Evolutionary conservation across 768 basidiomycete species (phyloP).

Genomic region (Hericium erinaceus): DNA sequence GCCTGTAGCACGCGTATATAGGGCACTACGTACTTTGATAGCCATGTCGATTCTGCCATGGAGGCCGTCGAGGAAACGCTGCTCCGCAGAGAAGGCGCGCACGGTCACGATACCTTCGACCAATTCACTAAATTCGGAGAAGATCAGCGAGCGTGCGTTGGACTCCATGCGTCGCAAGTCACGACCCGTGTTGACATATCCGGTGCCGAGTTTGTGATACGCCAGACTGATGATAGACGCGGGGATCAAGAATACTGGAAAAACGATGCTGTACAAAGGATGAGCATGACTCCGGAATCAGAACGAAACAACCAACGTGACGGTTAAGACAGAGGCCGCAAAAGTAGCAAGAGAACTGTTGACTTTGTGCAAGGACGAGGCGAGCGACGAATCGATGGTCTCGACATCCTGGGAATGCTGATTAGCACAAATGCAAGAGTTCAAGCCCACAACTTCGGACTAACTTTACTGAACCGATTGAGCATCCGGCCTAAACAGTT

Average conservation of each 20-base stretch:
- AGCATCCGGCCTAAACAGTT: constrained; percentile 58
- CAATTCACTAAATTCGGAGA: constrained; percentile 73
- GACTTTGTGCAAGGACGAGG: constrained; percentile 61
- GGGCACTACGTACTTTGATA: constrained; percentile 42
- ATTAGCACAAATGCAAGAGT: neutral
- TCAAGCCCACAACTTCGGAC: neutral
- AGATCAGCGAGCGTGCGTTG: constrained; percentile 76
- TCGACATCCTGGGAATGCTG: constrained; percentile 56
- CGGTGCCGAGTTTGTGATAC: constrained; percentile 64
- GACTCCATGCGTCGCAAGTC: constrained; percentile 88
- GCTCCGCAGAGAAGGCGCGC: constrained; percentile 80
- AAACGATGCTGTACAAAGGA: constrained; percentile 39
- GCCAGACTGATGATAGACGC: constrained; percentile 63
- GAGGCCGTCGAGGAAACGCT: constrained; percentile 64
- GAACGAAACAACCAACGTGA: constrained; percentile 38
- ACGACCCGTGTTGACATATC: constrained; percentile 71
- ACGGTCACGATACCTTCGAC: constrained; percentile 90
- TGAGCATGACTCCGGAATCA: neutral
- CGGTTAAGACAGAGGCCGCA: constrained; percentile 63
- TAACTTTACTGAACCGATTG: constrained; percentile 71
- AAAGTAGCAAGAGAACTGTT: constrained; percentile 73
- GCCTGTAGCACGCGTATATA: neutral
- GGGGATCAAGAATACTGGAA: constrained; percentile 78
- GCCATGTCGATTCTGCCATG: constrained; percentile 68
- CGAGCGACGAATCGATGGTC: constrained; percentile 74